phyloP scores from a whole-genome alignment of 257 asterid genomes.

The Petunia axillaris region DNA sequence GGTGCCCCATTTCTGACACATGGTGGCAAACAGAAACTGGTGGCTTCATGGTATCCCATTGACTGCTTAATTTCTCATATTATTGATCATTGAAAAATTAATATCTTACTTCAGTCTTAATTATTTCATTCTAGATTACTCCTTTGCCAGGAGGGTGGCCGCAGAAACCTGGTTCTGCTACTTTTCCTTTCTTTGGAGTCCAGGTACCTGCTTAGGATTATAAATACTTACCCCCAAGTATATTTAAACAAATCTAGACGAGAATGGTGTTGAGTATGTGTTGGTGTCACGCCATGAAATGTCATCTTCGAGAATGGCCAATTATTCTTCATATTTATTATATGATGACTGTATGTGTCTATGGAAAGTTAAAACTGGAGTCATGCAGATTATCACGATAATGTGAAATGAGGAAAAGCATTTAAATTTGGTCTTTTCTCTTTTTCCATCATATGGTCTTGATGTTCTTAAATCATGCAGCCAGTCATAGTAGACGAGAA shows the following conservation, averaged over 20 bases:
- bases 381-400: neutral
- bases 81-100: slow-evolving; percentile 23
- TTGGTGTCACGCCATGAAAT: neutral
- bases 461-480: slow-evolving; percentile 49
- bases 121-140: slow-evolving; percentile 69
- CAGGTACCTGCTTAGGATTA: slow-evolving; percentile 57
- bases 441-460: neutral
- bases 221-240: neutral
- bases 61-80: slow-evolving; percentile 31
- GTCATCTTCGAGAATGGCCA: neutral
- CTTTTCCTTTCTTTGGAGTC: slow-evolving; percentile 96
- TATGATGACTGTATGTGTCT: neutral
- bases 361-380: slow-evolving; percentile 18
- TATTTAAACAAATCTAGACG: neutral
- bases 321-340: slow-evolving; percentile 1
- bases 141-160: slow-evolving; percentile 99
- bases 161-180: slow-evolving; percentile 99
- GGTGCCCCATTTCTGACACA: slow-evolving; percentile 98
- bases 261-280: neutral
- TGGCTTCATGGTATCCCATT: slow-evolving; percentile 79
- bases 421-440: slow-evolving; percentile 14
- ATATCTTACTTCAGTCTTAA: slow-evolving; percentile 32
- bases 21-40: slow-evolving; percentile 99
- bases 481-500: slow-evolving; percentile 97
- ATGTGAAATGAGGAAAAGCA: slow-evolving; percentile 6